Evolutionary conservation across 331 rosid species (phyloP).

Genomic region (Ulmus americana): DNA sequence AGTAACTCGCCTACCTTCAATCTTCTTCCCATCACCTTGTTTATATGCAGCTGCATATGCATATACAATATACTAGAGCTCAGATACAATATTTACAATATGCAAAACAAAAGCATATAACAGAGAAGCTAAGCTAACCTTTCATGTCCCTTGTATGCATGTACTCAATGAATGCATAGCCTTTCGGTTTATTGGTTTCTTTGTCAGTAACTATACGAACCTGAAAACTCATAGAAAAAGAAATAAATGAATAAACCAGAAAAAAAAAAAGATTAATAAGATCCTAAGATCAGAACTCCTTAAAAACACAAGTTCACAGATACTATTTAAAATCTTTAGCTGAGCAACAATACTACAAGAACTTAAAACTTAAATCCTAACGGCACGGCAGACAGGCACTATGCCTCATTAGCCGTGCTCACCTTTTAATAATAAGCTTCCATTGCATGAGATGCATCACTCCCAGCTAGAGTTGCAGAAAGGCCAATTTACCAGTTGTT

Average conservation of each 20-base stretch:
- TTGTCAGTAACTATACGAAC: constrained; percentile 72
- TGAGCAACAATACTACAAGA: constrained; percentile 8
- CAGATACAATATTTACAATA: constrained; percentile 9
- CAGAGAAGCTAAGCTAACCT: constrained; percentile 40
- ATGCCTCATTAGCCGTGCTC: constrained; percentile 99
- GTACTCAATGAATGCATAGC: constrained; percentile 89
- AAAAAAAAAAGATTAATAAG: constrained; percentile 21
- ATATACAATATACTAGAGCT: constrained; percentile 4
- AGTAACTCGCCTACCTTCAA: constrained; percentile 92
- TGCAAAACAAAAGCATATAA: constrained; percentile 8
- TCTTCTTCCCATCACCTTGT: constrained; percentile 98
- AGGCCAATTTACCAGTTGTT: constrained; percentile 87
- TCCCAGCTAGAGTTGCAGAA: constrained; percentile 91
- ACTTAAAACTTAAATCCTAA: constrained; percentile 50
- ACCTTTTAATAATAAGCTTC: constrained; percentile 92
- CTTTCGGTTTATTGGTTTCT: constrained; percentile 70
- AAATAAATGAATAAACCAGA: constrained; percentile 21
- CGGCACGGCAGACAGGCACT: constrained; percentile 99
- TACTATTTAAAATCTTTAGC: constrained; percentile 2
- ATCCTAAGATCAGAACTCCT: constrained; percentile 17
- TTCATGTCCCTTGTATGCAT: constrained; percentile 97
- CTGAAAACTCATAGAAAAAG: constrained; percentile 34
- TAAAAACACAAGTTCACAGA: constrained; percentile 14
- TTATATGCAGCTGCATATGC: constrained; percentile 82
- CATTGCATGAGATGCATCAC: constrained; percentile 82